A percentile compares a stretch with the other conserved stretches of the same genome.
phyloP scores from a whole-genome alignment of 352 stramenopile species.

The Globisporangium okanoganense region DNA sequence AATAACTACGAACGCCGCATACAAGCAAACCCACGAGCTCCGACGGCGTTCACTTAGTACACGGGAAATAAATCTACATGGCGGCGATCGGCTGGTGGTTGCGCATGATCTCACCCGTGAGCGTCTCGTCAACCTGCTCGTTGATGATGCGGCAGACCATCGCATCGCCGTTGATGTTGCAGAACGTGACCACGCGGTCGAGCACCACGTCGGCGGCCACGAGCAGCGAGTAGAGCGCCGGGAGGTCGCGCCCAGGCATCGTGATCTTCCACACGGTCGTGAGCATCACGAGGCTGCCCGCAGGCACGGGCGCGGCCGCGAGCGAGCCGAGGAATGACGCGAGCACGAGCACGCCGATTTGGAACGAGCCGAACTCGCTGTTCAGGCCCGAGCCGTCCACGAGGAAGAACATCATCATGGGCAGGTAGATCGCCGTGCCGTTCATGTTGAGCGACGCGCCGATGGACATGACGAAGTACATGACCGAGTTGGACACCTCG shows the following conservation, averaged over 20 bases:
- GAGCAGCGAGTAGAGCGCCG: conserved; percentile 57
- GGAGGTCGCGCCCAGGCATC: conserved; percentile 47
- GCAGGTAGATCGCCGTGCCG: conserved; percentile 73
- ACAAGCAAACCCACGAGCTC: background rate
- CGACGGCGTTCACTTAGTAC: background rate
- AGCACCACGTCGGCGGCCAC: conserved; percentile 67
- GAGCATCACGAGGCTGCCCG: conserved; percentile 57
- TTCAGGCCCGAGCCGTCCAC: conserved; percentile 46
- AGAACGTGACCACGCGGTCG: conserved; percentile 66
- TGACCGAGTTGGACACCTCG: conserved; percentile 47
- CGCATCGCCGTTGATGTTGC: conserved; percentile 72
- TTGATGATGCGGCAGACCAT: conserved; percentile 72
- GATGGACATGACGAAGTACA: conserved; percentile 73
- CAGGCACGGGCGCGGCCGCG: conserved; percentile 53
- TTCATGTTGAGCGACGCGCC: conserved; percentile 69
- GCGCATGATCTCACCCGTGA: conserved; percentile 20
- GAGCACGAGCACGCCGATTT: conserved; percentile 48
- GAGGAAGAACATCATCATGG: conserved; percentile 72
- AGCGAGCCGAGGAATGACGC: conserved; percentile 58
- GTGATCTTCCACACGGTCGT: conserved; percentile 70
- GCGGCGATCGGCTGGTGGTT: conserved; percentile 17
- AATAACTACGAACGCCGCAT: background rate
- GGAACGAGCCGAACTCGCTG: conserved; percentile 26
- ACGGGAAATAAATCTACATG: conserved; percentile 12
- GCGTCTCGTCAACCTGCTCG: conserved; percentile 32